Evolutionary conservation across 371 early-diverging fungal species (phyloP), one percentile per base, ranked within the genome.

Genomic region (Mortierella sp.): DNA sequence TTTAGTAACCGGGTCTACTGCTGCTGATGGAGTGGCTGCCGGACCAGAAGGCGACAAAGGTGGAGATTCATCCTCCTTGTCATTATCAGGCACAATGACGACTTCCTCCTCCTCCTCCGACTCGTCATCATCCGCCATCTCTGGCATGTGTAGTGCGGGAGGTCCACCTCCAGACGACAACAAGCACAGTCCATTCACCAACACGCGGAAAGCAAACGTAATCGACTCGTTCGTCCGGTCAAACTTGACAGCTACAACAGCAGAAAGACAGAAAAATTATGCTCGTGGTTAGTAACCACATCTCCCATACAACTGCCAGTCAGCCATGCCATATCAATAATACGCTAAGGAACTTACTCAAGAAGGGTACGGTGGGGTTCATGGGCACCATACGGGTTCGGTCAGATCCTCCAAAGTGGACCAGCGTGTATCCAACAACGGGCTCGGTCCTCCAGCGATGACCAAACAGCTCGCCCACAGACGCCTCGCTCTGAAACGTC

Each of bases 341-440:
- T 19, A 31, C 24, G 1, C 52, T 37, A 66, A 7, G 22, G n/a
- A 8, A 71, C 80, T 76, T 76, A 80, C 80, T 76, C 39, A 80
- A 43, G 24, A 73, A 80, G 6, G 80, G 76, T 14, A 80, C 80
- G 5, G 80, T 80, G 29, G 80, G 80, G 45, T 80, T 80, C 80
- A 80, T 80, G 14, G 80, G 80, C 29, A 80, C 80, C 80, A 80
- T 80, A n/a, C 80, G 72, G 4, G 80, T 80, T 11, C 80, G 52
- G 47, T 80, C 80, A 13, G 80, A 80, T 7, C 80, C 80, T 14
- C 80, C 80, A 72, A 80, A 80, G 52, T 80, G 80, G 44, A 80
- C 80, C 43, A 80, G 68, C 0, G 80, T 80, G 66, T 80, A 80
- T 37, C 80, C 80, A 16, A 80, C 80, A 4, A 80, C 75, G 2